These are phyloP conservation scores for Helotiales sp. DNA, from an alignment of 2,329 filamentous ascomycete species.

Conservation along the genomic window DNA sequence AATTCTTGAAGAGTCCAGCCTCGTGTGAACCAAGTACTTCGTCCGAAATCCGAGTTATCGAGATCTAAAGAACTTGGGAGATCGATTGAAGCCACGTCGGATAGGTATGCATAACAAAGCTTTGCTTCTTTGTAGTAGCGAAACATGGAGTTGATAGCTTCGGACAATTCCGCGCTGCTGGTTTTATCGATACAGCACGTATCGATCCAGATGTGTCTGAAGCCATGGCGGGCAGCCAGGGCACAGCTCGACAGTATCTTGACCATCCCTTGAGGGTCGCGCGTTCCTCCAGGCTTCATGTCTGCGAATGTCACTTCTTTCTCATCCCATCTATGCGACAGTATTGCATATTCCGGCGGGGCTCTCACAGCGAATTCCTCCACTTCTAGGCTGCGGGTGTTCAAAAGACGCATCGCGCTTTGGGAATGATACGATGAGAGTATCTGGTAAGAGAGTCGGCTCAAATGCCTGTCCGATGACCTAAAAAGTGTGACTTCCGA, in stretches of 20 bases:
- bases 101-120: constrained; percentile 18
- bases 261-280: not conserved
- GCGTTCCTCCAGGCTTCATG: not conserved
- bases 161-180: no score
- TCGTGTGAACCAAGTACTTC: not conserved
- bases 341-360: constrained; percentile 9
- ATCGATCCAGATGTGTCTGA: constrained; percentile 6
- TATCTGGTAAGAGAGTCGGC: no score
- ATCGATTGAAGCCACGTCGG: not conserved
- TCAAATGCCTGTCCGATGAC: not conserved
- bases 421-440: not conserved
- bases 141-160: no score
- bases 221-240: not conserved
- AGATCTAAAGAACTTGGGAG: not conserved
- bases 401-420: not conserved
- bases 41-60: not conserved
- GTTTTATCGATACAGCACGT: constrained; percentile 15
- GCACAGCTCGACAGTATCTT: constrained; percentile 11
- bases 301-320: constrained; percentile 13
- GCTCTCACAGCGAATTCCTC: not conserved
- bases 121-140: constrained; percentile 4
- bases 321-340: constrained; percentile 16
- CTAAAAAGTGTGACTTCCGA: no score
- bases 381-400: not conserved
- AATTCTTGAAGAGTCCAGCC: constrained; percentile 11